A percentile compares a stretch with the other conserved stretches of the same genome.
These are phyloP conservation scores for Curvularia spicifera DNA, from an alignment of 2,329 filamentous ascomycete species.

Conservation along the genomic window DNA sequence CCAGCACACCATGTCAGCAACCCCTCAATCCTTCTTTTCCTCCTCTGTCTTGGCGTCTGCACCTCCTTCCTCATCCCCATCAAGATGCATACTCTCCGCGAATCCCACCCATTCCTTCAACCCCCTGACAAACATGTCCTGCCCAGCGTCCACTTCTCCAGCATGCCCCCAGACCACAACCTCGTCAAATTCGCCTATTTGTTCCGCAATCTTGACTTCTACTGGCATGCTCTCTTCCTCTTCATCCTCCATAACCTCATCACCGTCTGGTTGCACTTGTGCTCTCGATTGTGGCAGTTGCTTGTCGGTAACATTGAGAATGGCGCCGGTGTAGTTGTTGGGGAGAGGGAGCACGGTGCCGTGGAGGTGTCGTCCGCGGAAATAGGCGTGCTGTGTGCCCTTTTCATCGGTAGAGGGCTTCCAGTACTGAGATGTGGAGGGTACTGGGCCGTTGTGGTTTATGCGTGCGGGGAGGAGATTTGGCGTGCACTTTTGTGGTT, in stretches of 20 bases:
- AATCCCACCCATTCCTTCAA: constrained; percentile 82
- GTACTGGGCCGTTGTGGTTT: constrained; percentile 76
- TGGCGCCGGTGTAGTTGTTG: constrained; percentile 67
- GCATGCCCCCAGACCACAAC: constrained; percentile 89
- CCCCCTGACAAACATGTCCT: constrained; percentile 75
- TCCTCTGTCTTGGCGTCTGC: not conserved
- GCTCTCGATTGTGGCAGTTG: constrained; percentile 19
- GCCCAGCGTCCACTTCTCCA: constrained; percentile 62
- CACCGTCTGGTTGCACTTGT: constrained; percentile 11
- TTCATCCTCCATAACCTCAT: constrained; percentile 20
- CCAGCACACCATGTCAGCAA: not conserved
- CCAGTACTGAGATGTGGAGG: constrained; percentile 73
- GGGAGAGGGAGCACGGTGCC: constrained; percentile 73
- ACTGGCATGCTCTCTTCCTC: constrained; percentile 28
- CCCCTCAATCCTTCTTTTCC: constrained; percentile 2
- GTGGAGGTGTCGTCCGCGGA: constrained; percentile 76
- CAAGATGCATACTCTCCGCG: constrained; percentile 61
- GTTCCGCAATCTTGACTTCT: constrained; percentile 59
- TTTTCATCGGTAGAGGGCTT: constrained; percentile 57
- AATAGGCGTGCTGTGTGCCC: constrained; percentile 36
- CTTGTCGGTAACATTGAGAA: constrained; percentile 42
- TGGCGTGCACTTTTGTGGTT: constrained; percentile 57
- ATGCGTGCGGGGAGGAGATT: constrained; percentile 83
- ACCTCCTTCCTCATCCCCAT: constrained; percentile 23
- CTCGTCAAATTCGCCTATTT: constrained; percentile 72